These are phyloP conservation scores for Verticillium albo-atrum DNA, from an alignment of 2,329 filamentous ascomycete species.

Conservation along the genomic window DNA sequence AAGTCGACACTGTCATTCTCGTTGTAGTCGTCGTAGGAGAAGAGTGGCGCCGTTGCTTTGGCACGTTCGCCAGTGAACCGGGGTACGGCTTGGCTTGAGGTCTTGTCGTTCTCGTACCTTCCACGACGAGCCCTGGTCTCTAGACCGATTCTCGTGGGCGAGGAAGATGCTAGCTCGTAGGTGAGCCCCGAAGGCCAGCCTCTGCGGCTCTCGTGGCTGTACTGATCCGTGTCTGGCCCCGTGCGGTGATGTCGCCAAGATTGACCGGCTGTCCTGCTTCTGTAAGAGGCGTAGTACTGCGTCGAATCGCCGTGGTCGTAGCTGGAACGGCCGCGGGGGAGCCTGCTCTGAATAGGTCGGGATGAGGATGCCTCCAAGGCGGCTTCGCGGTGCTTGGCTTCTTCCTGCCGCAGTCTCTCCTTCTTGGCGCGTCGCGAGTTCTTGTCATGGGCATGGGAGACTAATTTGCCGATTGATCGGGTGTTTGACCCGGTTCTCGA, in stretches of 20 bases:
- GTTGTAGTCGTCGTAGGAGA: not conserved
- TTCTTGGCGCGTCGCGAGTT: not conserved
- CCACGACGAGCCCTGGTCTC: not conserved
- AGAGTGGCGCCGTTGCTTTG: not conserved
- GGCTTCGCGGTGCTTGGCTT: not conserved
- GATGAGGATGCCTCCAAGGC: not conserved
- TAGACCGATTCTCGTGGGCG: not conserved
- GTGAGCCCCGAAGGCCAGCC: not conserved
- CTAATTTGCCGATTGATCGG: not conserved
- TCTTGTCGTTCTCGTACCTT: not conserved
- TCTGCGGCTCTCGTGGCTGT: not conserved
- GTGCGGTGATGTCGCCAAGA: not conserved
- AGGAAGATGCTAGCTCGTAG: not conserved
- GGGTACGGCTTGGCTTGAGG: not conserved
- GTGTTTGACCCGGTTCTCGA: not conserved
- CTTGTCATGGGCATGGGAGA: not conserved
- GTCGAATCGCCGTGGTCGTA: not conserved
- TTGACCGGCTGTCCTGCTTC: not conserved
- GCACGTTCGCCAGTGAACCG: not conserved
- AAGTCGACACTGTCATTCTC: not conserved
- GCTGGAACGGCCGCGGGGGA: not conserved
- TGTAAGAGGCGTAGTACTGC: not conserved
- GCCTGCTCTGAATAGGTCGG: not conserved
- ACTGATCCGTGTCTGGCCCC: not conserved
- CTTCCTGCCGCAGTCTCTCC: not conserved